phyloP scores from a whole-genome alignment of 2,329 filamentous ascomycete species.

The Thermomyces lanuginosus region DNA sequence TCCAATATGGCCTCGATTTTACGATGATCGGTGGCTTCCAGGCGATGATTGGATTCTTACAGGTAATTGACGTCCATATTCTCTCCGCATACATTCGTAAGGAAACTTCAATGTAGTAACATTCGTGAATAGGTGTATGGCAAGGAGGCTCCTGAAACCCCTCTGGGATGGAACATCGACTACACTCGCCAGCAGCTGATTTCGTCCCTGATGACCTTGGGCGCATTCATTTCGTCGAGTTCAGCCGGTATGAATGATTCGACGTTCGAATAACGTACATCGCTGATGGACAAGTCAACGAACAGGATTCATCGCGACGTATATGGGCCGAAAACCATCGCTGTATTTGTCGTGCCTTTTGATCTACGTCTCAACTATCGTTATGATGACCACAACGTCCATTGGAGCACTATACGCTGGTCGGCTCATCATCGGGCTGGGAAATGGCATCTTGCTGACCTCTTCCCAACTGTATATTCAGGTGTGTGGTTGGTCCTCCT shows the following conservation, averaged over 20 bases:
- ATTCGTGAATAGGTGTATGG: conserved; percentile 15
- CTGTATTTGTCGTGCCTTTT: conserved; percentile 34
- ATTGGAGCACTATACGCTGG: conserved; percentile 41
- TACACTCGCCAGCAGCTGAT: conserved; percentile 30
- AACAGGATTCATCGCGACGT: conserved; percentile 20
- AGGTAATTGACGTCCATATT: conserved; percentile 6
- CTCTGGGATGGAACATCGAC: conserved; percentile 19
- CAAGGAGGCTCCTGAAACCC: conserved; percentile 8
- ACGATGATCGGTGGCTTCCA: conserved; percentile 18
- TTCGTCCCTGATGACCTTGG: conserved; percentile 31
- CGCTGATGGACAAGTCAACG: neutral
- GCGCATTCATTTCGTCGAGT: conserved; percentile 29
- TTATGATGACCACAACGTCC: conserved; percentile 41
- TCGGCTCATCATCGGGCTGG: conserved; percentile 38
- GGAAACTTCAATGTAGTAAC: conserved; percentile 1
- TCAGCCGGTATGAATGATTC: conserved; percentile 17
- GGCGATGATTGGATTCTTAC: conserved; percentile 16
- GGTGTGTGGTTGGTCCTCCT: conserved; percentile 14
- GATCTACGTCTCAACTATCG: conserved; percentile 36
- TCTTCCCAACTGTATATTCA: conserved; percentile 37
- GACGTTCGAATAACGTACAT: conserved; percentile 1
- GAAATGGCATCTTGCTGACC: conserved; percentile 43
- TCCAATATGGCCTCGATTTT: conserved; percentile 17
- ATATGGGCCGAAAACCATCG: conserved; percentile 29
- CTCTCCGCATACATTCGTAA: neutral